Conservation (phyloP, 2,329 filamentous ascomycete genomes). For the Drechslerella dactyloides region DNA sequence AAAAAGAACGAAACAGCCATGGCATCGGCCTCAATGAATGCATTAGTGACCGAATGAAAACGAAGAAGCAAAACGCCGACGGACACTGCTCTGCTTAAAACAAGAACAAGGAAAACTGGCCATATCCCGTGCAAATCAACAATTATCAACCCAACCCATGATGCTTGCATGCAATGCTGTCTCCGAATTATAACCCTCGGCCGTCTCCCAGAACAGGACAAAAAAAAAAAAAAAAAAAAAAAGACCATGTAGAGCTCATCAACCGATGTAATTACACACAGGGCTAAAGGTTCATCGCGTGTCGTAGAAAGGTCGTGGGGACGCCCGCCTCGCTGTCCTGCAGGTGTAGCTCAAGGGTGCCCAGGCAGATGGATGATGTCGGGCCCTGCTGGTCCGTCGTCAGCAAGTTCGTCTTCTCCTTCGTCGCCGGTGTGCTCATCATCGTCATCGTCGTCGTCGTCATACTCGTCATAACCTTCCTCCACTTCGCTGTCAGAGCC, state of each 20-base stretch:
- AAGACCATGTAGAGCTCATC: slow-evolving; percentile 5
- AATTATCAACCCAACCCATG: slow-evolving; percentile 22
- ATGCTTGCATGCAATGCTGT: slow-evolving; percentile 26
- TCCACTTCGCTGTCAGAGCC: slow-evolving; percentile 34
- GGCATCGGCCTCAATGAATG: background rate
- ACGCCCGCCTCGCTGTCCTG: slow-evolving; percentile 8
- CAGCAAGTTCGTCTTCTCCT: slow-evolving; percentile 16
- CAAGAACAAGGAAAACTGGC: background rate
- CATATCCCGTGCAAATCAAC: background rate
- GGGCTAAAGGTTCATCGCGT: slow-evolving; percentile 10
- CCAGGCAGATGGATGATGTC: slow-evolving; percentile 47
- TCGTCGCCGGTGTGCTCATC: slow-evolving; percentile 7
- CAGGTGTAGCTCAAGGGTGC: slow-evolving; percentile 36
- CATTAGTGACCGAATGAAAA: background rate
- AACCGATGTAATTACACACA: slow-evolving; percentile 1
- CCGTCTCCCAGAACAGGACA: slow-evolving; percentile 2
- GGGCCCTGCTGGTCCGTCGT: slow-evolving; percentile 31
- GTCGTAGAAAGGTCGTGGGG: slow-evolving; percentile 10
- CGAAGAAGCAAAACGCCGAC: background rate
- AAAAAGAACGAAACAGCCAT: background rate
- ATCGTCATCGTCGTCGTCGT: slow-evolving; percentile 17
- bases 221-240: slow-evolving; percentile 12
- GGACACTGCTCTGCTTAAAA: background rate
- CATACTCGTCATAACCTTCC: slow-evolving; percentile 20
- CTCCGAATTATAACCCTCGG: slow-evolving; percentile 14